Base-by-base conservation (phyloP, 345 rosid genomes). In the Pseudoturritis turrita region DNA sequence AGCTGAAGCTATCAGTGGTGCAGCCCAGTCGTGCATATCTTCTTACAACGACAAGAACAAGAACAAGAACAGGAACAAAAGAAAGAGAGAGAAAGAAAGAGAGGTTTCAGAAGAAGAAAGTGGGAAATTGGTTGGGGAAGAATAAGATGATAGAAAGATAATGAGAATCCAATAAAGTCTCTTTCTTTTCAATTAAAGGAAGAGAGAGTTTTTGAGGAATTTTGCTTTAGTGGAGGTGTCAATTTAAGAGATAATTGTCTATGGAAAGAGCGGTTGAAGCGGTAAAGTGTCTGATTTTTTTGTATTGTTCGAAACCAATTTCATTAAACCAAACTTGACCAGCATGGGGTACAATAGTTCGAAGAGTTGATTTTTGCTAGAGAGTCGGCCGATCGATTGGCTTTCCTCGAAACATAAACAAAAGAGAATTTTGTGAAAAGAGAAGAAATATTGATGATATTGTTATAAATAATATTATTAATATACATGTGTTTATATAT, bases 1-100 rank as follows among this genome's bases (percentile, higher is more conserved):
- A n/a, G 96, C 98, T 2, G 96, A 76, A 8, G 97, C 97, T 55
- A 91, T 89, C 62, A 94, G 68, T 1, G 97, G 89, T 78, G 87
- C 91, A 18, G 93, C 98, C 98, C 98, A 94, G 49, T 89, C 91
- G 35, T 85, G 79, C 98, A 89, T 88, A 14, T 66, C 59, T 78
- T 59, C 68, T 40, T 65, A 40, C 69, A 71, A 23, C 4, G 4
- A 58, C 23, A 39, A 70, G 25, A 28, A 68, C 51, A 37, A 23
- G 21, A 46, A 50, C 12, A 59, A 36, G n/a, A 12, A 50, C 12
- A 59, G 28, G n/a, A 12, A 58, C 7, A 21, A 55, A 41, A 36
- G 36, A 53, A 14, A 54, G 64, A 52, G 72, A 62, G 53, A 58
- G 26, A 22, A 14, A 35, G 25, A 35, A 15, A 39, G 36, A 50